Evolutionary conservation across 805 yeast genomes (phyloP), one percentile per base, ranked within the genome.

Genomic region (Zygoascus tannicola): DNA sequence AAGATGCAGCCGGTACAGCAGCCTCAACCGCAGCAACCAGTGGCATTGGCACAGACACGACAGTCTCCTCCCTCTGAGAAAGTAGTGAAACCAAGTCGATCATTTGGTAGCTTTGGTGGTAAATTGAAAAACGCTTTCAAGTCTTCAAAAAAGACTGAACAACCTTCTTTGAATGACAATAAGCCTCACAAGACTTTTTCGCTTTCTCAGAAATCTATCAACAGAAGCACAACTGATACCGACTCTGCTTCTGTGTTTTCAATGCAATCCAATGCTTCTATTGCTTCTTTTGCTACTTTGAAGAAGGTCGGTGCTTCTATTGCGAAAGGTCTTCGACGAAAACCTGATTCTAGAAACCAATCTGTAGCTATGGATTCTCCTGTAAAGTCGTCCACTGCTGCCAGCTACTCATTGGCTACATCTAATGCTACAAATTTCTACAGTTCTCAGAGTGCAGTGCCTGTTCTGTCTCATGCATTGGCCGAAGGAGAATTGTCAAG

Each of bases 221-320:
- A 14, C 19, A n/a, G 7, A 14, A 5, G n/a, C n/a, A 19, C 35
- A 4, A 18, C 16, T 15, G 44, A 42, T 22, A 23, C 41, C 16
- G 62, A 57, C 35, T 42, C 54, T 2, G 37, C 44, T 16, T 56
- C 61, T 7, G 41, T 53, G 16, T 50, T 41, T 44, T 58, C 63
- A 4, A 42, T 49, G n/a, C 44, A 41, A 38, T 58, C 62, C 3
- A 48, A 55, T 4, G 47, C 54, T 15, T 55, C 62, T 3, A 50
- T 51, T 4, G 47, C 54, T n/a, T 57, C 64, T 8, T 44, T 54
- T 41, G 49, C 56, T 2, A 54, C 60, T 1, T 35, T 53, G 28
- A 43, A 44, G 22, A 48, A 50, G 19, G 37, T 44, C 26, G 48
- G 48, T 2, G 20, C 28, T 23, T 40, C 43, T 8, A n/a, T 40